These are phyloP conservation scores for Wickerhamiella kazuoi DNA, from an alignment of 805 yeast species.

Conservation along the genomic window DNA sequence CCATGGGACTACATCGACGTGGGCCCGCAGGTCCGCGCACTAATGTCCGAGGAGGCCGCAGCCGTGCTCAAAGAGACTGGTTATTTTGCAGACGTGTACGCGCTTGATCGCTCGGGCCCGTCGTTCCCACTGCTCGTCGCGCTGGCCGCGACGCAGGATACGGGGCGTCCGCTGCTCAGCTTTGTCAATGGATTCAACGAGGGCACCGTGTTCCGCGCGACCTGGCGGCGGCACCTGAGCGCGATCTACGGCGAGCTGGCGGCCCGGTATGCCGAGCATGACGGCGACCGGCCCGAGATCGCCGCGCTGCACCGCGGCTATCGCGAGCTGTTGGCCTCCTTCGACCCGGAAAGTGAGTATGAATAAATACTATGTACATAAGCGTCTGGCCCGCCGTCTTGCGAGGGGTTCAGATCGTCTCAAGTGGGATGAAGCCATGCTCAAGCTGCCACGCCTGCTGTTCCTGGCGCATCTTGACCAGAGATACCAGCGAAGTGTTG, in stretches of 20 bases:
- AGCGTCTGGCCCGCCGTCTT: background rate
- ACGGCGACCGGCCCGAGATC: background rate
- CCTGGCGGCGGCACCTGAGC: background rate
- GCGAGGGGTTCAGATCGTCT: too few species aligned
- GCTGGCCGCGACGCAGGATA: constrained; percentile 26
- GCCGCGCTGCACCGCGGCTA: background rate
- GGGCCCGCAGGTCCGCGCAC: constrained; percentile 24
- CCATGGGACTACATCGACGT: constrained; percentile 59
- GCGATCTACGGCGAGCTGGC: background rate
- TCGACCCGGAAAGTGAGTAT: background rate
- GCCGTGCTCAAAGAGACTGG: constrained; percentile 31
- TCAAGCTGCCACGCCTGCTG: constrained; percentile 9
- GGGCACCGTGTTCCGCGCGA: constrained; percentile 3
- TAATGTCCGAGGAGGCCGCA: constrained; percentile 25
- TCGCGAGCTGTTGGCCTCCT: background rate
- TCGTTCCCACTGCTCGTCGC: constrained; percentile 69
- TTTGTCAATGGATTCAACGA: constrained; percentile 9
- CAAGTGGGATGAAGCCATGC: constrained; percentile 4
- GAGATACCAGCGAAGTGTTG: constrained; percentile 29
- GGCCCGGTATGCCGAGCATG: background rate
- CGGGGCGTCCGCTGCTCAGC: constrained; percentile 3
- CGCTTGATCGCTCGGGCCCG: constrained; percentile 32
- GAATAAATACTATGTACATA: background rate
- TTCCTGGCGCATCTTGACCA: constrained; percentile 25
- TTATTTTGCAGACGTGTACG: constrained; percentile 54